A percentile compares a stretch with the other conserved stretches of the same genome.
Conservation (phyloP, 2,329 filamentous ascomycete species). For the Amauroascus niger region DNA sequence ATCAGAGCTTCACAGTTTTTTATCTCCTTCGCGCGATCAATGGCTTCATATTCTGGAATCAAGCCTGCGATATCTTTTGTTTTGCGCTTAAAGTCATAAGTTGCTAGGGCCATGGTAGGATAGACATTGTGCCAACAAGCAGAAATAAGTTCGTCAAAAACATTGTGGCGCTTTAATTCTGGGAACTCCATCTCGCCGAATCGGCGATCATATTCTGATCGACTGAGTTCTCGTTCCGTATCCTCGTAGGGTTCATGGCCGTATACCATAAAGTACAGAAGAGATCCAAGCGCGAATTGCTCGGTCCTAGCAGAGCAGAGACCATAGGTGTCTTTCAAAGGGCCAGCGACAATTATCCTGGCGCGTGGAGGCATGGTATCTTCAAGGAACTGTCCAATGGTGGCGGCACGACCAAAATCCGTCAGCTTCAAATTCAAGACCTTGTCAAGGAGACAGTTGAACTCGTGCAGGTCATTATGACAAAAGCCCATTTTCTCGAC, state of each 20-base stretch:
- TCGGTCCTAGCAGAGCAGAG: constrained; percentile 20
- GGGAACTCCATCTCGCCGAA: constrained; percentile 18
- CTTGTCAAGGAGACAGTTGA: constrained; percentile 16
- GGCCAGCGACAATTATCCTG: constrained; percentile 12
- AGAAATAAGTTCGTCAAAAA: constrained; percentile 18
- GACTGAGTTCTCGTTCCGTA: background rate
- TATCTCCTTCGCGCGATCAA: constrained; percentile 5
- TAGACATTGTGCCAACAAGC: constrained; percentile 20
- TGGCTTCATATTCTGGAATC: constrained; percentile 10
- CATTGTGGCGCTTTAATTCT: constrained; percentile 16
- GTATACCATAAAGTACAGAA: constrained; percentile 21
- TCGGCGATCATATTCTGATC: constrained; percentile 10
- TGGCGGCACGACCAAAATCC: constrained; percentile 18
- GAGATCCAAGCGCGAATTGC: constrained; percentile 18
- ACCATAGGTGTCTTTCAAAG: constrained; percentile 18
- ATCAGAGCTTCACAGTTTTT: constrained; percentile 10
- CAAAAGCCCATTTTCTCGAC: constrained; percentile 18
- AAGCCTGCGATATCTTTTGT: constrained; percentile 14
- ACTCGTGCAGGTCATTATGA: constrained; percentile 13
- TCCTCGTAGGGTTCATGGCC: constrained; percentile 17
- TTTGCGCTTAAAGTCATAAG: constrained; percentile 18
- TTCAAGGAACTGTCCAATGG: constrained; percentile 17
- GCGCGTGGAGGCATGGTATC: constrained; percentile 16
- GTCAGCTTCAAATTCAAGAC: constrained; percentile 15
- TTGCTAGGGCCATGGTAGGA: constrained; percentile 19